Base-by-base conservation (phyloP, 805 yeast species). In the Geotrichum ghanense region DNA sequence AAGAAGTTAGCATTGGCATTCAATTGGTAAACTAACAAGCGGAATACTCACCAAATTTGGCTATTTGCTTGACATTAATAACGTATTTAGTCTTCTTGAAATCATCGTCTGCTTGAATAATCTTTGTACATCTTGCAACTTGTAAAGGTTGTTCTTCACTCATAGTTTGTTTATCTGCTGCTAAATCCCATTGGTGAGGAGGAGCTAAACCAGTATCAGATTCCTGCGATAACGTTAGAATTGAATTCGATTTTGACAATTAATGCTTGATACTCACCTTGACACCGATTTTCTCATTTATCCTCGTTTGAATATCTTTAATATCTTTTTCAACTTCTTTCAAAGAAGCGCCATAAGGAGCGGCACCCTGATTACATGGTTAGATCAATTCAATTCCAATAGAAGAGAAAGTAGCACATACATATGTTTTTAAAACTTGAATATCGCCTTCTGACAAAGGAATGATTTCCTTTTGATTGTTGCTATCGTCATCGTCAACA, bases 61-160 rank as follows among this genome's bases (percentile, higher is more conserved):
- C 99, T 56, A 92, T 90, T 65, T 94, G 99, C 67, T 94, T 92
- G 63, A 92, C 81, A 67, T 92, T 94, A 62, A 92, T 92, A 50
- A 94, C 95, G 65, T 92, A 94, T 64, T 90, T 87, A 26, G 90
- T 72, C 63, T 85, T 88, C 59, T 83, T 90, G 48, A 66, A 73
- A 35, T 58, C 66, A 27, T 56, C 62, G 22, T 54, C 61, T 31
- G 56, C 57, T 54, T 61, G 66, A 53, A 92, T 90, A 66, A 94
- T 92, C 70, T 94, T 92, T 22, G 98, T 94, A 69, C 99, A 92
- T 64, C 99, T 76, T 16, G 99, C 98, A 42, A 94, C 99, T 67
- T 92, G 99, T 54, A 92, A 71, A 24, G 98, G 96, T 61, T 87
- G 96, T 62, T 92, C 97, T 63, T 83, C 90, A 50, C 81, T 74